phyloP scores from a whole-genome alignment of 768 basidiomycete species.

The Pisolithus microcarpus region DNA sequence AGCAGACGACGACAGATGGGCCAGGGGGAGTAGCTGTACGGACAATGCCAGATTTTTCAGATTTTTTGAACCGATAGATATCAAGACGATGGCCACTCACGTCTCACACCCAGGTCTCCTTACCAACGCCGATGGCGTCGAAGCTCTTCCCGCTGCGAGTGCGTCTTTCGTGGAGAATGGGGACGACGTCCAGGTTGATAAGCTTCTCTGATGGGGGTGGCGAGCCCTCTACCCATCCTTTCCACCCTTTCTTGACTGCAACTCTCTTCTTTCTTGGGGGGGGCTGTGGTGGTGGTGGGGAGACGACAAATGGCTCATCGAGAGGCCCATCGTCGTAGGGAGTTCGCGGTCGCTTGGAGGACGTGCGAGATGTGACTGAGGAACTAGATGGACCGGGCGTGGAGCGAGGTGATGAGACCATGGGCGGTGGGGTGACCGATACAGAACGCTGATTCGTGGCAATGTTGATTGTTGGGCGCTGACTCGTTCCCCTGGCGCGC shows the following conservation, averaged over 20 bases:
- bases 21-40: constrained; percentile 1
- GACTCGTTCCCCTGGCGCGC: constrained; percentile 41
- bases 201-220: constrained; percentile 73
- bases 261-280: constrained; percentile 56
- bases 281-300: constrained; percentile 18
- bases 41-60: constrained; percentile 21
- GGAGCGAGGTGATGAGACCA: constrained; percentile 56
- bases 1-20: background rate
- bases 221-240: constrained; percentile 86
- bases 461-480: constrained; percentile 61
- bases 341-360: constrained; percentile 73
- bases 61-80: constrained; percentile 44
- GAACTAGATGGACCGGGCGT: constrained; percentile 74
- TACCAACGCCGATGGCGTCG: constrained; percentile 72
- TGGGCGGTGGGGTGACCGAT: constrained; percentile 70
- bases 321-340: constrained; percentile 55
- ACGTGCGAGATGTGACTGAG: constrained; percentile 65
- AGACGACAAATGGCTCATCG: constrained; percentile 15
- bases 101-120: constrained; percentile 66
- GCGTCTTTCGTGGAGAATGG: constrained; percentile 63
- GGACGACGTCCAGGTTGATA: constrained; percentile 72
- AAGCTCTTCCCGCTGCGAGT: constrained; percentile 84
- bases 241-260: constrained; percentile 75
- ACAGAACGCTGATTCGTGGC: constrained; percentile 61
- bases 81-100: constrained; percentile 33